Conservation (phyloP, 2,329 filamentous ascomycete genomes). For the Apiospora sp. region DNA sequence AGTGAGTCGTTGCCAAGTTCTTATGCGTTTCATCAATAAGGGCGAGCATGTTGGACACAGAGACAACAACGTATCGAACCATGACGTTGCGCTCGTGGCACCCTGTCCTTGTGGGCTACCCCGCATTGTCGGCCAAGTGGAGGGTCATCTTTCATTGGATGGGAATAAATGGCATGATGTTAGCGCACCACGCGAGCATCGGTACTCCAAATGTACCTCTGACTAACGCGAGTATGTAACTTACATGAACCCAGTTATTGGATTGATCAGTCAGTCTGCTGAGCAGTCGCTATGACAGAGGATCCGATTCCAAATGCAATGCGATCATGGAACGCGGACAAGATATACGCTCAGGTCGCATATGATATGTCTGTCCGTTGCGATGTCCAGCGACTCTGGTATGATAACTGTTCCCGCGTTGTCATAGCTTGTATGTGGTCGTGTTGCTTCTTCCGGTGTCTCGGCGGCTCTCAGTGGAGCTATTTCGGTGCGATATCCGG, state of each 20-base stretch:
- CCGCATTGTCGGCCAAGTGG: conserved; percentile 21
- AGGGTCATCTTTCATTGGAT: not conserved
- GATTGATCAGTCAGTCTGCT: not conserved
- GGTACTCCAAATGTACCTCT: conserved; percentile 16
- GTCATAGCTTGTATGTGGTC: not conserved
- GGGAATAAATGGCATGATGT: conserved; percentile 19
- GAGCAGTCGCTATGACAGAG: not conserved
- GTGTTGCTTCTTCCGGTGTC: conserved; percentile 1
- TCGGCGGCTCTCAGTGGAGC: conserved; percentile 18
- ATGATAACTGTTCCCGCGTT: not conserved
- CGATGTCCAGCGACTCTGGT: not conserved
- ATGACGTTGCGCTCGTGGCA: conserved; percentile 13
- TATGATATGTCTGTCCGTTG: not conserved
- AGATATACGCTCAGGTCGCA: not conserved
- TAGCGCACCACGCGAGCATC: conserved; percentile 1
- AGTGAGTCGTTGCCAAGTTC: not conserved
- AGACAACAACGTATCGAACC: not conserved
- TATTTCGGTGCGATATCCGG: not conserved
- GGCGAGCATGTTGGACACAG: not conserved
- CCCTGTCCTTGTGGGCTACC: not conserved
- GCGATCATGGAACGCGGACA: not conserved
- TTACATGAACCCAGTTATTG: not conserved
- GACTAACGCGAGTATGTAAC: conserved; percentile 7
- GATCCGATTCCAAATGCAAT: not conserved
- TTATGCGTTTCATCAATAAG: not conserved